Conservation (phyloP, 495 filamentous ascomycete genomes). For the Penicillium lividum region DNA sequence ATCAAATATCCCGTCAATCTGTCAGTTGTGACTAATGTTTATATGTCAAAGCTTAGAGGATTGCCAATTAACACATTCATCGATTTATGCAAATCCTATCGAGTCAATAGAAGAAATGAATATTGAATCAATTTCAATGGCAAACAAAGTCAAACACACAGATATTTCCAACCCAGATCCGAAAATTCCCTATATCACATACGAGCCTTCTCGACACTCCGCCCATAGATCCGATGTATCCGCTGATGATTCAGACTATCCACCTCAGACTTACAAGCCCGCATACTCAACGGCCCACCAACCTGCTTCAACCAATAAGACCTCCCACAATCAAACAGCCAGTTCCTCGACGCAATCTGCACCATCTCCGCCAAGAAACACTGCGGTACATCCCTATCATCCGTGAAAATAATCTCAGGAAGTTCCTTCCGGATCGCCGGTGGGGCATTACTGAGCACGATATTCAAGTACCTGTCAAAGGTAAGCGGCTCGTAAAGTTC, state of each 20-base stretch:
- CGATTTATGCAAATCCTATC: no score
- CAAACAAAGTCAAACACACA: no score
- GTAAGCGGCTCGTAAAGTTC: constrained; percentile 33
- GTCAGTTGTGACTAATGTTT: no score
- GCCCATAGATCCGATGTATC: constrained; percentile 23
- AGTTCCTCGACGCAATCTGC: constrained; percentile 36
- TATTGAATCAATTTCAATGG: no score
- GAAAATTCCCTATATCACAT: constrained; percentile 12
- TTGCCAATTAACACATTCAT: no score
- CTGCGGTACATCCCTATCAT: constrained; percentile 30
- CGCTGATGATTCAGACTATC: constrained; percentile 28
- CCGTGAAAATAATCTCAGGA: constrained; percentile 31
- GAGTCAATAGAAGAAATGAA: no score
- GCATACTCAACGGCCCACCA: constrained; percentile 34
- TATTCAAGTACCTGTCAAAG: constrained; percentile 31
- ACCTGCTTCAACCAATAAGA: constrained; percentile 40
- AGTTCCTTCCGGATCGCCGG: constrained; percentile 24
- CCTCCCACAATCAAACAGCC: constrained; percentile 40
- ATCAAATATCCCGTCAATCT: no score
- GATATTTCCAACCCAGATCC: neutral
- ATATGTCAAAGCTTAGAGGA: no score
- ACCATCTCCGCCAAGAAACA: constrained; percentile 39
- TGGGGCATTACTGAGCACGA: constrained; percentile 23
- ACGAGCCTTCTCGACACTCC: constrained; percentile 18
- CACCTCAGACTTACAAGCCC: constrained; percentile 28